Base-by-base conservation (phyloP, 192 early-diverging fungal species). In the Coemansia sp. region DNA sequence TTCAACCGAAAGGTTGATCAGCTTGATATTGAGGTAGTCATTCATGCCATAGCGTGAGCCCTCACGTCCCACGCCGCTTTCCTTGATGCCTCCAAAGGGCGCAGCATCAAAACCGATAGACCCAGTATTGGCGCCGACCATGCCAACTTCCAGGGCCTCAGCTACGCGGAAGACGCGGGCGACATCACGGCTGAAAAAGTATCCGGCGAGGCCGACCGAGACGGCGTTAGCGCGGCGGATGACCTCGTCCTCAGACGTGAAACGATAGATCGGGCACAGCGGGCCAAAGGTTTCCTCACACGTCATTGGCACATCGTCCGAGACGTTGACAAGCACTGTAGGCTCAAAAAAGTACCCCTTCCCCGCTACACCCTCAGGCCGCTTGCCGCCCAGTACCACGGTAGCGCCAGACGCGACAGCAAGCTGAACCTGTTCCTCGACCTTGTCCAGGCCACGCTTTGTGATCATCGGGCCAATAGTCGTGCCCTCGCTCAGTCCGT, bases 271-370 rank as follows among this genome's bases (percentile, higher is more conserved):
- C 13, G 87, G 89, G 34, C 92, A 93, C 29, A 98, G 87, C 8
- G 96, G 96, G 9, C 96, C 96, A 88, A 98, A 98, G 6, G 91
- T 92, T 77, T 98, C 96, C 74, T 95, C 93, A 20, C 72, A 80
- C 31, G 88, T 74, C 59, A 97, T 88, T 15, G 70, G 69, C 90
- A 94, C 93, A 33, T 87, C 82, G 38, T 87, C 82, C 8, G 81
- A 86, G 74, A 93, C 89, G n/a, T 88, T 85, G 2, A 83, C 80
- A 34, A 97, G 71, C 22, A 97, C 86, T 1, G 96, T 96, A 22
- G 95, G 95, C 36, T 92, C 86, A 68, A 89, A 94, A 74, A 93
- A 97, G 62, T 90, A 88, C 24, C 93, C 94, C n/a, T 71, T 64
- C 8, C 15, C 31, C 40, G 42, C 71, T 27, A 2, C 66, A 0